Evolutionary conservation across 352 stramenopile species (phyloP), one percentile per base, ranked within the genome.

Genomic region (Pythium brachiatum): DNA sequence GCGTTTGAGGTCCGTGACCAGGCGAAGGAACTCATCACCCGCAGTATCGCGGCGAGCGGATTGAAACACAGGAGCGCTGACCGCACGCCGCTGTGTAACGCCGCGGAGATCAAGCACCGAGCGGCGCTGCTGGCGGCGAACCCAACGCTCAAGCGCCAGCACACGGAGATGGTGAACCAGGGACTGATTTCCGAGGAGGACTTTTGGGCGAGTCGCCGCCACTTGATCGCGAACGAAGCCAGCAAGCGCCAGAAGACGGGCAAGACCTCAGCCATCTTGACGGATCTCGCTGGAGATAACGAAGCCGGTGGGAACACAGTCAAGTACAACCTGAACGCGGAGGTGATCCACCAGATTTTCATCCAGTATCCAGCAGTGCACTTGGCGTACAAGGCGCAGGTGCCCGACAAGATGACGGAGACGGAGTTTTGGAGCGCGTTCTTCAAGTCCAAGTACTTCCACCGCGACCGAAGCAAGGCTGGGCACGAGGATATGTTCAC

Each of bases 311-410:
- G 83, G 12, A 90, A 93, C 38, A 80, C 90, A 26, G 80, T 95
- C 71, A 95, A 95, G 70, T 95, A 95, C 70, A 95, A 95, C 41
- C 69, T 95, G 50, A 95, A 95, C 46, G 84, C 85, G 1, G 84
- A 95, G 26, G 86, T 94, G 47, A 94, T 95, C 64, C 86, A 95
- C 60, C 86, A 95, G 73, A 95, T 95, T 59, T 95, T 95, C 36
- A 88, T 93, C 54, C 86, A 95, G 69, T 95, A 94, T 67, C 86
- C 86, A 41, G 84, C 86, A 2, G 85, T 95, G 58, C 86, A 95
- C 64, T 72, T 90, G 41, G 86, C 86, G 31, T 95, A 95, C 69
- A 73, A 92, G 66, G 78, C 72, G 29, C 86, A 93, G 67, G 86
- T 95, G 52, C 86, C 86, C 1, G 86, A 95, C 70, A 90, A 93